These are phyloP conservation scores for Nitzschia sp. DNA, from an alignment of 108 stramenopile species.

Conservation along the genomic window DNA sequence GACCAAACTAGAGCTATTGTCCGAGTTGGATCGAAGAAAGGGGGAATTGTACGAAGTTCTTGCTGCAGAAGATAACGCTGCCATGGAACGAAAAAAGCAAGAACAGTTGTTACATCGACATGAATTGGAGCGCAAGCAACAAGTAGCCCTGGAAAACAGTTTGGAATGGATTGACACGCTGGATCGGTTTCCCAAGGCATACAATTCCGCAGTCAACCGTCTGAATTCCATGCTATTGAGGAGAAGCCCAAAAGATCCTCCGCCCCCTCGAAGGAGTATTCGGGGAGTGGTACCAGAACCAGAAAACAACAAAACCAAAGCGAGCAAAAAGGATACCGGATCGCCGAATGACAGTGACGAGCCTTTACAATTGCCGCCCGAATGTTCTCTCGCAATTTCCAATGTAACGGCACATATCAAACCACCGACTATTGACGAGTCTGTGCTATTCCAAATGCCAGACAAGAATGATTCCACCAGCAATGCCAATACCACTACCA, in stretches of 20 bases:
- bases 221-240: constrained; percentile 29
- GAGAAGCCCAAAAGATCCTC: constrained; percentile 37
- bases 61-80: constrained; percentile 1
- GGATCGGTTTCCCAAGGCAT: constrained; percentile 43
- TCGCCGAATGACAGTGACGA: neutral
- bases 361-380: neutral
- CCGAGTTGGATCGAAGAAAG: constrained; percentile 37
- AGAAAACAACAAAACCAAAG: neutral
- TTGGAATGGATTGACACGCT: constrained; percentile 43
- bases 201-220: constrained; percentile 9
- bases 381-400: neutral
- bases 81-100: neutral
- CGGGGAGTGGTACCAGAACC: neutral
- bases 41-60: constrained; percentile 15
- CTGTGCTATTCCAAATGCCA: no score
- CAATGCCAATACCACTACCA: neutral
- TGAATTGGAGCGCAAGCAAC: constrained; percentile 7
- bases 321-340: neutral
- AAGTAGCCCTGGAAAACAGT: constrained; percentile 23
- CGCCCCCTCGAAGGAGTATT: constrained; percentile 37
- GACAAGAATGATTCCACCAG: neutral
- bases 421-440: neutral
- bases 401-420: neutral
- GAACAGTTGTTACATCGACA: constrained; percentile 5
- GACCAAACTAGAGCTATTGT: constrained; percentile 30